Evolutionary conservation across 306 rosid species (phyloP).

Genomic region (Malus sieversii): DNA sequence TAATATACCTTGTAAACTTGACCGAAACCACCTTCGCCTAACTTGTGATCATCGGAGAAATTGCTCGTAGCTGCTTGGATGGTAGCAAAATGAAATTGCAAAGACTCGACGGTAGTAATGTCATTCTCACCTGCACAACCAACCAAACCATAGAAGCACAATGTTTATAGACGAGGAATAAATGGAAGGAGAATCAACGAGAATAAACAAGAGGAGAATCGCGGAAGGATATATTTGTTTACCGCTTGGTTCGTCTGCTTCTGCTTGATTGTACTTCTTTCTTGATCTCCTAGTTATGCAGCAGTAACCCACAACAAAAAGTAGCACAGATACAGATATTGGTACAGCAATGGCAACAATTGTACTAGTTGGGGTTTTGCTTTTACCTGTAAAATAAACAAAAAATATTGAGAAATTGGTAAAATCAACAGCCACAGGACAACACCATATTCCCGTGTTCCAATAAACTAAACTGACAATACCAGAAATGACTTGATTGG

Average conservation of each 20-base stretch:
- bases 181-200: no score
- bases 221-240: background rate
- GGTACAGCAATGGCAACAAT: background rate
- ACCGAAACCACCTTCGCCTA: slow-evolving; percentile 31
- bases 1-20: slow-evolving; percentile 8
- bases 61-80: slow-evolving; percentile 15
- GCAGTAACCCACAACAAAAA: background rate
- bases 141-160: background rate
- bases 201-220: no score
- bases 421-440: background rate
- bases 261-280: background rate
- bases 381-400: background rate
- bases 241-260: background rate
- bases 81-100: slow-evolving; percentile 15
- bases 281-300: background rate
- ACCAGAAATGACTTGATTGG: background rate
- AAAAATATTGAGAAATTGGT: background rate
- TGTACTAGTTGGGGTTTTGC: background rate
- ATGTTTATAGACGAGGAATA: no score
- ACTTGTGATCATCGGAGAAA: slow-evolving; percentile 11
- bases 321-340: background rate
- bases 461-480: no score
- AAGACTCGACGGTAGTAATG: background rate
- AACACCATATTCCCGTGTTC: background rate
- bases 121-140: background rate